Conservation (phyloP, 768 basidiomycete genomes). For the Boletus rubescentipes region DNA sequence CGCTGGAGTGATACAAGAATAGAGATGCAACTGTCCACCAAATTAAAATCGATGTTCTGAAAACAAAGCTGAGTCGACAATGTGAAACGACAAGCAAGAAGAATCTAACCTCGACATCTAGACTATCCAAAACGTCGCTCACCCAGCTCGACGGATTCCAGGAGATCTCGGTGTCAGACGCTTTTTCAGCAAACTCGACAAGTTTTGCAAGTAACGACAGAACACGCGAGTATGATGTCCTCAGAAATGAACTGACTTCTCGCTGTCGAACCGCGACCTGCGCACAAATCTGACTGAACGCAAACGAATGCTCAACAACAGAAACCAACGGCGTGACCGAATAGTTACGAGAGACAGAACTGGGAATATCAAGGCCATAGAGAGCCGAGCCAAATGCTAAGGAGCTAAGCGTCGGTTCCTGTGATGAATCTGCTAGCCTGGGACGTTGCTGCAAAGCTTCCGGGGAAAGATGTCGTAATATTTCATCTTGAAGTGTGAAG, state of each 20-base stretch:
- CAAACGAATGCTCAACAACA: constrained; percentile 53
- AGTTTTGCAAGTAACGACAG: constrained; percentile 54
- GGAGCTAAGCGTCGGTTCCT: constrained; percentile 37
- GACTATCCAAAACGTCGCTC: constrained; percentile 45
- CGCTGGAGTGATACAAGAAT: constrained; percentile 56
- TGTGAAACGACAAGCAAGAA: neutral
- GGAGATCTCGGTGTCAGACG: constrained; percentile 33
- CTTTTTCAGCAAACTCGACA: constrained; percentile 40
- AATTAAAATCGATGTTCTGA: constrained; percentile 52
- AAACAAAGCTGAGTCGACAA: constrained; percentile 7
- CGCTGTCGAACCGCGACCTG: constrained; percentile 33
- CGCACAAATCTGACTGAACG: constrained; percentile 48
- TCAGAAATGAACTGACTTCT: constrained; percentile 34
- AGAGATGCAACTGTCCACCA: constrained; percentile 62
- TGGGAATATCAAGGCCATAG: constrained; percentile 48
- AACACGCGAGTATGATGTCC: constrained; percentile 52
- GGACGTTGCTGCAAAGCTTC: constrained; percentile 52
- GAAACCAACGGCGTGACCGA: constrained; percentile 51
- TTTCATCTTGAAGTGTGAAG: constrained; percentile 52
- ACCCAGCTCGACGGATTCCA: constrained; percentile 76
- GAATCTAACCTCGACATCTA: constrained; percentile 54
- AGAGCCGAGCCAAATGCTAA: constrained; percentile 61
- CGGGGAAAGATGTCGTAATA: constrained; percentile 51
- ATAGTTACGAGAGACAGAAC: constrained; percentile 25
- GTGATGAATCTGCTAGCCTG: constrained; percentile 39